These are phyloP conservation scores for Nectriaceae sp. DNA, from an alignment of 2,329 filamentous ascomycete genomes.

Conservation along the genomic window DNA sequence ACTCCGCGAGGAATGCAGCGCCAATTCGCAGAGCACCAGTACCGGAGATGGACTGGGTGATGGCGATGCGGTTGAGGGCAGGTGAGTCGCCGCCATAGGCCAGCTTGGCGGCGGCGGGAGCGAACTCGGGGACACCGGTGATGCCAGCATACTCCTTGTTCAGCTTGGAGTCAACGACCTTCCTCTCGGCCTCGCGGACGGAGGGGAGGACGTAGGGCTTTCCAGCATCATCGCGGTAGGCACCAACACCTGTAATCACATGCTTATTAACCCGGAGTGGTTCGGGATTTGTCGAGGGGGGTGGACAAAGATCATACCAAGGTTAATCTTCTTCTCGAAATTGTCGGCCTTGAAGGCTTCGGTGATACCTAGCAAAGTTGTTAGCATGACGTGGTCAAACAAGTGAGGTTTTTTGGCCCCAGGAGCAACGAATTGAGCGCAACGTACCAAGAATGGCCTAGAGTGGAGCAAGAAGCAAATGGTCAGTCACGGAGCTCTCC, in stretches of 20 bases:
- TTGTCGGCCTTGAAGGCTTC: constrained; percentile 98
- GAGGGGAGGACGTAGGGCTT: constrained; percentile 98
- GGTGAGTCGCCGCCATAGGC: constrained; percentile 84
- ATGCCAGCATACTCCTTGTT: constrained; percentile 99
- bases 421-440: constrained; percentile 15
- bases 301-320: constrained; percentile 65
- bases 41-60: constrained; percentile 97
- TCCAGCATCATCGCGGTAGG: constrained; percentile 96
- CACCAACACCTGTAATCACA: constrained; percentile 72
- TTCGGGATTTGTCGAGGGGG: constrained; percentile 5
- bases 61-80: constrained; percentile 77
- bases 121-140: constrained; percentile 93
- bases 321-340: constrained; percentile 95
- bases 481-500: constrained; percentile 22
- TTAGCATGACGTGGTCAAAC: constrained; percentile 22
- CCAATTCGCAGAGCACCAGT: constrained; percentile 95
- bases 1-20: constrained; percentile 87
- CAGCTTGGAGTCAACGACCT: constrained; percentile 73
- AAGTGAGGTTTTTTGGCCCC: constrained; percentile 12
- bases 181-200: constrained; percentile 84
- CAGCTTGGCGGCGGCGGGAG: constrained; percentile 84
- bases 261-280: neutral
- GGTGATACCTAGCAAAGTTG: constrained; percentile 68
- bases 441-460: constrained; percentile 76
- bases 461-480: constrained; percentile 18